Base-by-base conservation (phyloP, 2,329 filamentous ascomycete species). In the Didymella pinodella region DNA sequence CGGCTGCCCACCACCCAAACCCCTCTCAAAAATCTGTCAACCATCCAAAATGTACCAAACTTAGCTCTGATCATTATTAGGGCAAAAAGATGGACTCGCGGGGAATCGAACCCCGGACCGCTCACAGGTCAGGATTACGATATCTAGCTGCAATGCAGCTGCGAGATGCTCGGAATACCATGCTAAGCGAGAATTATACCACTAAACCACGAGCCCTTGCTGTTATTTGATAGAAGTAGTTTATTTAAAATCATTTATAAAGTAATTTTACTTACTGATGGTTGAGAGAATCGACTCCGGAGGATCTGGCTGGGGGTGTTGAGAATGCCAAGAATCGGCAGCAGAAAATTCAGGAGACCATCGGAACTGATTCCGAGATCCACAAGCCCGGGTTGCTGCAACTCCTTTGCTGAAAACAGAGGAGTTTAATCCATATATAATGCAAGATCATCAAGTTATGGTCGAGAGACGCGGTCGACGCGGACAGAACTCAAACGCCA, bases 21-120 rank as follows among this genome's bases (percentile, higher is more conserved):
- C 7, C 34, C 5, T 18, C 34, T 16, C 34, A 18, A 16, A 38
- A 18, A 5, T 6, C 7, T 14, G 8, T 12, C 31, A 5, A 34
- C 31, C 31, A 34, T 11, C 7, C 28, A 29, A 36, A 36, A 36
- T 7, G 6, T 12, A 34, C 12, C 12, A 34, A 7, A 16, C 32
- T 34, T 18, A 3, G 16, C n/a, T 14, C 14, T 3, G 32, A n/a
- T n/a, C 32, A 7, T 36, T 2, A n/a, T 1, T 2, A 20, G 11
- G 1, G 36, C 36, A 40, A 40, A 40, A 40, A 40, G 7, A 40
- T 40, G 54, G 54, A 57, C 54, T 57, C 34, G 54, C 54, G 31
- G 54, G 54, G 54, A 57, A 57, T 57, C 58, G 49, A 54, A 57
- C 54, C 54, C 59, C 43, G 59, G 59, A 62, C 59, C 59, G 49